Conservation (phyloP, 2,329 filamentous ascomycete genomes). For the Nannizziopsis barbatae region DNA sequence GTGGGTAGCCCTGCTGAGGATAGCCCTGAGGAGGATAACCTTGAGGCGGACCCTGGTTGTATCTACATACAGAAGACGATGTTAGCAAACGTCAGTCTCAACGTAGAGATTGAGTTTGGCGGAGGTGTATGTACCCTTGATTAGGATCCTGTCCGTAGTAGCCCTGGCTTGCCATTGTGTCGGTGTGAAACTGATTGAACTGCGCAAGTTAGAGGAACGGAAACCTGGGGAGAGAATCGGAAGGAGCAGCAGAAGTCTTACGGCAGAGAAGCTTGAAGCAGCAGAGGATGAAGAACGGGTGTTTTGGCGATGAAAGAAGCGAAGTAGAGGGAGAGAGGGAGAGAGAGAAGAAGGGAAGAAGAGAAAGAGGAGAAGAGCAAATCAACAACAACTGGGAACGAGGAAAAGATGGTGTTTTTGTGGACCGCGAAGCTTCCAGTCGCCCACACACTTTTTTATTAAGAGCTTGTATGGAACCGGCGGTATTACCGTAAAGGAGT, state of each 20-base stretch:
- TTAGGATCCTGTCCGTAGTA: slow-evolving; percentile 24
- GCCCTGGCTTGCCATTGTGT: slow-evolving; percentile 33
- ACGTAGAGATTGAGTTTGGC: not conserved
- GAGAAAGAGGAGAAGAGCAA: slow-evolving; percentile 6
- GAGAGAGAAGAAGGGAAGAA: slow-evolving; percentile 10
- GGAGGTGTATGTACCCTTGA: slow-evolving; percentile 1
- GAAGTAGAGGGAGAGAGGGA: slow-evolving; percentile 9
- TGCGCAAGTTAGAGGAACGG: too few relatives aligned
- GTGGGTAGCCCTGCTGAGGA: slow-evolving; percentile 21
- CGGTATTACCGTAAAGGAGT: too few relatives aligned
- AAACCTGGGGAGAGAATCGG: not conserved
- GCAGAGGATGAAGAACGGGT: slow-evolving; percentile 19
- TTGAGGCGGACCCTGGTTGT: slow-evolving; percentile 23
- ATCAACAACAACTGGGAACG: slow-evolving; percentile 5
- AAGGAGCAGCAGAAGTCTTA: slow-evolving; percentile 10
- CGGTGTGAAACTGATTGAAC: not conserved
- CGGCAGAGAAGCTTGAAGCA: slow-evolving; percentile 19
- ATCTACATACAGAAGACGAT: not conserved
- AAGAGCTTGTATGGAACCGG: too few relatives aligned
- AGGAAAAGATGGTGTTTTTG: slow-evolving; percentile 3
- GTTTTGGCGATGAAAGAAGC: slow-evolving; percentile 13
- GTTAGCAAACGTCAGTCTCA: not conserved
- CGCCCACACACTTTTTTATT: too few relatives aligned
- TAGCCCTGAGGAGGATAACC: slow-evolving; percentile 22
- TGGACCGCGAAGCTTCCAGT: too few relatives aligned